Percentiles rank a stretch among this genome's conserved stretches.
Conservation (phyloP, 129 eudicot genomes). For the Ambrosia trifida region DNA sequence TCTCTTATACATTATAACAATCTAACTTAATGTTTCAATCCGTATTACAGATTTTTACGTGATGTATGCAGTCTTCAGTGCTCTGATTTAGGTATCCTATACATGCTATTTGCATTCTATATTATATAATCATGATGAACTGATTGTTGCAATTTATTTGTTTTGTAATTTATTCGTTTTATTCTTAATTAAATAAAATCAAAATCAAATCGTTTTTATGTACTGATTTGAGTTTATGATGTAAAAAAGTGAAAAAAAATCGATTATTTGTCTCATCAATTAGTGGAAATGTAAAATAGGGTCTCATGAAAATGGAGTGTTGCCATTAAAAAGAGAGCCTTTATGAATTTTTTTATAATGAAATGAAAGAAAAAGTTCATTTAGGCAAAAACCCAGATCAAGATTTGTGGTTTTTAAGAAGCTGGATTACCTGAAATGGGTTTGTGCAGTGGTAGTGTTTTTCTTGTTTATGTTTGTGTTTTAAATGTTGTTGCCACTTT, state of each 20-base stretch:
- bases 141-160: too few species aligned
- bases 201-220: conserved; percentile 15
- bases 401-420: conserved; percentile 76
- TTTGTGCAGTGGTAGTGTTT: conserved; percentile 73
- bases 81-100: too few species aligned
- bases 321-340: conserved; percentile 70
- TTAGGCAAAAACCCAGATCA: conserved; percentile 77
- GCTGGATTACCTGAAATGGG: conserved; percentile 72
- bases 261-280: too few species aligned
- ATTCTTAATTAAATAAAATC: too few species aligned
- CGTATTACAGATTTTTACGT: too few species aligned
- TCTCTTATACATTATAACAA: too few species aligned
- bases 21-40: too few species aligned
- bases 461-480: conserved; percentile 66
- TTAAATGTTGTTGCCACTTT: conserved; percentile 69
- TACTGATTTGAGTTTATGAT: conserved; percentile 19
- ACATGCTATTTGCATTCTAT: too few species aligned
- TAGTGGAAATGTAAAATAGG: conserved; percentile 69
- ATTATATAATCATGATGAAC: too few species aligned
- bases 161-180: too few species aligned
- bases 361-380: conserved; percentile 49
- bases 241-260: conserved; percentile 8
- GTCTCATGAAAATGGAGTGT: conserved; percentile 73
- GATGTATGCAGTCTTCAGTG: too few species aligned
- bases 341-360: conserved; percentile 51